Base-by-base conservation (phyloP, 2,329 filamentous ascomycete genomes). In the Paradendryphiella salina region DNA sequence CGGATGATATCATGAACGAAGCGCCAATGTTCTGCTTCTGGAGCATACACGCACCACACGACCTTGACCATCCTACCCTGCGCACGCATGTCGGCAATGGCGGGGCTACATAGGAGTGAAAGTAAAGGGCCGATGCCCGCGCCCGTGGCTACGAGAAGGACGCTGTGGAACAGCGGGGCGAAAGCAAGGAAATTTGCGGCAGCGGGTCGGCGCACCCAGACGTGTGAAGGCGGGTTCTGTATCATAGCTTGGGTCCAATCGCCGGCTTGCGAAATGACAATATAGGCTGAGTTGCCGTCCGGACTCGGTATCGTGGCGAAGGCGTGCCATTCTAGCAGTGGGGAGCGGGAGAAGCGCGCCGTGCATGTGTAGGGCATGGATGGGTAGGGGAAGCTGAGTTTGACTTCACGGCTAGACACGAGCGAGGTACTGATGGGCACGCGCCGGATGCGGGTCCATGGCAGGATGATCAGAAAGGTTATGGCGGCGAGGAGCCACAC, bases 391-490 rank as follows among this genome's bases (percentile, higher is more conserved):
- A 67, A 70, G 66, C 87, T 83, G 15, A 94, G 79, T 35, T 86
- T 82, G 32, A 89, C 76, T 42, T 88, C 89, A 71, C 91, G 88
- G 29, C 80, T 70, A 0, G 89, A 93, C 13, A 94, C 81, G 3
- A 79, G 75, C 64, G 89, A 83, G 6, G 85, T 76, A 15, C 80
- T 75, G 47, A 93, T 85, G 10, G 77, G 73, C 31, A 89, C 83
- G 57, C 82, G 85, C 46, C 87, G 82, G 17, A 94, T 82, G 55
- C 84, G 80, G 1, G 87, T 67, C 89, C 89, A 95, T 0, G 90
- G 88, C 36, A 87, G 83, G 43, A 86, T 76, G 59, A 93, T 80
- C 59, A 86, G 82, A 39, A 80, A 65, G 1, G 88, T 89, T 33
- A 85, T 84, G 28, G 82, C 67, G 20, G 83, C 61, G 14, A 93